These are phyloP conservation scores for Cyclotella atomus DNA, from an alignment of 108 stramenopile species.

Conservation along the genomic window DNA sequence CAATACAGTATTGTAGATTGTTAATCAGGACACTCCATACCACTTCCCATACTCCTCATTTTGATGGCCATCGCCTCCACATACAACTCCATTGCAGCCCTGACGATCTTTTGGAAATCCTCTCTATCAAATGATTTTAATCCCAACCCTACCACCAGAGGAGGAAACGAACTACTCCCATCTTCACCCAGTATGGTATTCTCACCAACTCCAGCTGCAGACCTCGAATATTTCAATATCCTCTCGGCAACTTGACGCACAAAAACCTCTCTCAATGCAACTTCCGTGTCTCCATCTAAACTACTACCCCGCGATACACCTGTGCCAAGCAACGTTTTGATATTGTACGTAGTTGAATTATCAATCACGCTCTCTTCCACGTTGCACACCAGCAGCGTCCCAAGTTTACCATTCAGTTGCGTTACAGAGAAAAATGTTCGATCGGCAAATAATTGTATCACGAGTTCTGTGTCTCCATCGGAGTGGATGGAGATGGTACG, in stretches of 20 bases:
- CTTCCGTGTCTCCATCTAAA: constrained; percentile 3
- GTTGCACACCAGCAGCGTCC: constrained; percentile 32
- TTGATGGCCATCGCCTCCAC: constrained; percentile 14
- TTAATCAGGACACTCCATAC: constrained; percentile 40
- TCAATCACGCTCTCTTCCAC: constrained; percentile 53
- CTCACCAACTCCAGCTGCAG: constrained; percentile 29
- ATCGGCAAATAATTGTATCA: constrained; percentile 45
- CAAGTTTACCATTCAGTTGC: constrained; percentile 47
- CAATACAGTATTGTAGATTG: too few relatives aligned
- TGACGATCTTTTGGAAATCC: constrained; percentile 26
- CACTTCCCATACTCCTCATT: constrained; percentile 15
- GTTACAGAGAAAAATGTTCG: constrained; percentile 45
- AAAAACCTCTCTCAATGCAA: constrained; percentile 35
- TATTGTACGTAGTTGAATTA: constrained; percentile 49
- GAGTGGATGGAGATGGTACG: constrained; percentile 17
- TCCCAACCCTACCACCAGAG: constrained; percentile 38
- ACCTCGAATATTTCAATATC: constrained; percentile 23
- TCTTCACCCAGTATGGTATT: constrained; percentile 32
- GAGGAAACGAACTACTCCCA: constrained; percentile 31
- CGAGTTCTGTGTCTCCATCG: constrained; percentile 17
- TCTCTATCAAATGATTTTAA: constrained; percentile 25
- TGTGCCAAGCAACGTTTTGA: constrained; percentile 37
- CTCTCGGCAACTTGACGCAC: constrained; percentile 41
- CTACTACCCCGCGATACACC: constrained; percentile 13
- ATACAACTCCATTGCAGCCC: constrained; percentile 33